Conservation (phyloP, 768 basidiomycete genomes). For the Leccinum aurantiacum region DNA sequence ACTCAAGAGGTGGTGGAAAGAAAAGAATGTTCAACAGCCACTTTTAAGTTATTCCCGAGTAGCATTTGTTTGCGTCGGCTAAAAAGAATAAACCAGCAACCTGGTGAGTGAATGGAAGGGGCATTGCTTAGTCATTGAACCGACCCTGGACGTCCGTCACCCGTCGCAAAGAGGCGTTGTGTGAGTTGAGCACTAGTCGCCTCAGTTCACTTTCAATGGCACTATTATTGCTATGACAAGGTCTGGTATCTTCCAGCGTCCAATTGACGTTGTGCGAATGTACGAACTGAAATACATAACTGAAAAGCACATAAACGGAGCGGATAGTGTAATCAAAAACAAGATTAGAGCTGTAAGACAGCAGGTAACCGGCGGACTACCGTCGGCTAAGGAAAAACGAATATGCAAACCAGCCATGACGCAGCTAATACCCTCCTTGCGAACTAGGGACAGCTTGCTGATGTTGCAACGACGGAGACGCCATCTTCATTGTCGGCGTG, state of each 20-base stretch:
- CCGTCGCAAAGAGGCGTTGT: background rate
- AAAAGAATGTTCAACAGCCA: background rate
- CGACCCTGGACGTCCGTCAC: background rate
- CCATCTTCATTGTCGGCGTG: constrained; percentile 52
- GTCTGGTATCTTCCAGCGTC: constrained; percentile 15
- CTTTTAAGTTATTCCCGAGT: background rate
- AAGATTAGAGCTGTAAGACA: constrained; percentile 24
- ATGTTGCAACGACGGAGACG: constrained; percentile 56
- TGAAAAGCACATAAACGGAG: constrained; percentile 22
- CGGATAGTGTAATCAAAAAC: constrained; percentile 36
- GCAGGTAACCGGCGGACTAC: constrained; percentile 15
- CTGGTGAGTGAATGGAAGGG: background rate
- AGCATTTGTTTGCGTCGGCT: constrained; percentile 25
- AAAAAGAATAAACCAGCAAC: background rate
- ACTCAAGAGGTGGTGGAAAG: constrained; percentile 4
- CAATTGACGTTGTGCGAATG: constrained; percentile 22
- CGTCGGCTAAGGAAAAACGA: constrained; percentile 8
- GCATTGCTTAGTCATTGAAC: background rate
- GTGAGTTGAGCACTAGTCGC: no score
- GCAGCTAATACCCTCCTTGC: constrained; percentile 50
- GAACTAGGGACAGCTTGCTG: constrained; percentile 52
- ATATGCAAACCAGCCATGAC: constrained; percentile 16
- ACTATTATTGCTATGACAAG: background rate
- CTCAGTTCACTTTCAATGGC: background rate
- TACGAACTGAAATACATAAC: constrained; percentile 38